phyloP scores from a whole-genome alignment of 2,329 filamentous ascomycete genomes.

The Aspergillus sp. region DNA sequence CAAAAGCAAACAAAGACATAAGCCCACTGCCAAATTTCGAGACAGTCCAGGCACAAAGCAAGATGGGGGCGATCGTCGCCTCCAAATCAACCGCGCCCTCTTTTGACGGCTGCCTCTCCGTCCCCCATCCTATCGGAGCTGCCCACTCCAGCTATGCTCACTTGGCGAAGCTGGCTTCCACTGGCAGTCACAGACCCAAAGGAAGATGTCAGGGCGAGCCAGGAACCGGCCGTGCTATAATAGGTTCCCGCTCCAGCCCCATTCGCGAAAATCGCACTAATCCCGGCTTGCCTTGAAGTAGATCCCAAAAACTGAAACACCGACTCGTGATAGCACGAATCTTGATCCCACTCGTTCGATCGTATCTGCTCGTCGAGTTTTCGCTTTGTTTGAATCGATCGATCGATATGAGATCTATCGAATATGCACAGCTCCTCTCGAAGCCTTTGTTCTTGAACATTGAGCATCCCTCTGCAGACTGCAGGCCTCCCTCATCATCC shows the following conservation, averaged over 20 bases:
- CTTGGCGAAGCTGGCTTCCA: no score
- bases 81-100: neutral
- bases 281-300: neutral
- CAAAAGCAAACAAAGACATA: neutral
- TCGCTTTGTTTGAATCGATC: no score
- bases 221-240: neutral
- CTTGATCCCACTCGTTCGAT: neutral
- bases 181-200: neutral
- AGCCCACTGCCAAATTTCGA: neutral
- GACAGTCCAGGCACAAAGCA: neutral
- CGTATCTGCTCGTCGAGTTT: no score
- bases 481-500: neutral
- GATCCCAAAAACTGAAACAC: constrained; percentile 5
- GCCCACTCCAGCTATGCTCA: no score
- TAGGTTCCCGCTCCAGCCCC: neutral
- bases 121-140: no score
- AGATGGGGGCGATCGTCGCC: neutral
- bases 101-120: no score
- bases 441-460: no score
- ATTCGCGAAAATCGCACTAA: neutral
- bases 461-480: no score
- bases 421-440: no score
- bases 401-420: no score
- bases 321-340: constrained; percentile 1
- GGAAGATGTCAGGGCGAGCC: neutral